Percentiles rank a stretch among this genome's conserved stretches.
Evolutionary conservation across 2,329 filamentous ascomycete species (phyloP).

Genomic region (Hypoxylon sp.): DNA sequence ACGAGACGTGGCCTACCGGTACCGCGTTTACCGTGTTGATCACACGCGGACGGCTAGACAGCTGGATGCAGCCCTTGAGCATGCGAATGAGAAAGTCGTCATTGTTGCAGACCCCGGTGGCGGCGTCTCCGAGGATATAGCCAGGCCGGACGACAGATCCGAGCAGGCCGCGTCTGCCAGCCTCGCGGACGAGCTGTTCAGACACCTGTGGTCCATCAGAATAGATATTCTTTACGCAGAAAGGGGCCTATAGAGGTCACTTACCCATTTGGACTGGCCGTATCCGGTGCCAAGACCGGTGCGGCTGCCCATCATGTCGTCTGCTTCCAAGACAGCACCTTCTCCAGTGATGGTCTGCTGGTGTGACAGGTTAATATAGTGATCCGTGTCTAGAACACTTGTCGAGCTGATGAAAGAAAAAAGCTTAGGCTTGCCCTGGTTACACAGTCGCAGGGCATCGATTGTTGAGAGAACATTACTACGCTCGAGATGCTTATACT

Average conservation of each 20-base stretch:
- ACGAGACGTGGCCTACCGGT: conserved; percentile 84
- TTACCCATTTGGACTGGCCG: conserved; percentile 86
- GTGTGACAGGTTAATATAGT: conserved; percentile 81
- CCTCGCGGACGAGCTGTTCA: conserved; percentile 78
- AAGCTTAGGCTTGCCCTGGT: conserved; percentile 80
- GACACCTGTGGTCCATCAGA: conserved; percentile 46
- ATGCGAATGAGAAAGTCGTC: conserved; percentile 93
- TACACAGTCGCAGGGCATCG: conserved; percentile 80
- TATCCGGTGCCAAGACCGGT: conserved; percentile 87
- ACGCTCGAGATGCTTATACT: conserved; percentile 76
- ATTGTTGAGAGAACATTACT: conserved; percentile 87
- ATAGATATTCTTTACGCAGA: too few relatives aligned
- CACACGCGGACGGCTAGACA: conserved; percentile 79
- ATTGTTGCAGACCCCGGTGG: conserved; percentile 77
- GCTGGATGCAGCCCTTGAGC: conserved; percentile 87
- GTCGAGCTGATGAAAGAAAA: conserved; percentile 88
- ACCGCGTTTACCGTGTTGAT: conserved; percentile 90
- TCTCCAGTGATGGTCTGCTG: conserved; percentile 70
- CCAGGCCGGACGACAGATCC: conserved; percentile 85
- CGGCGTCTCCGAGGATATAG: conserved; percentile 82
- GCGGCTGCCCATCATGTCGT: conserved; percentile 81
- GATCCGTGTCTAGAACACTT: conserved; percentile 81
- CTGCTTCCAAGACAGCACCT: conserved; percentile 75
- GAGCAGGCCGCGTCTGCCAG: conserved; percentile 78
- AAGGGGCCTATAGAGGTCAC: too few relatives aligned